phyloP scores from a whole-genome alignment of 1,139 yeast genomes.

The Saccharomycopsis hybrid region DNA sequence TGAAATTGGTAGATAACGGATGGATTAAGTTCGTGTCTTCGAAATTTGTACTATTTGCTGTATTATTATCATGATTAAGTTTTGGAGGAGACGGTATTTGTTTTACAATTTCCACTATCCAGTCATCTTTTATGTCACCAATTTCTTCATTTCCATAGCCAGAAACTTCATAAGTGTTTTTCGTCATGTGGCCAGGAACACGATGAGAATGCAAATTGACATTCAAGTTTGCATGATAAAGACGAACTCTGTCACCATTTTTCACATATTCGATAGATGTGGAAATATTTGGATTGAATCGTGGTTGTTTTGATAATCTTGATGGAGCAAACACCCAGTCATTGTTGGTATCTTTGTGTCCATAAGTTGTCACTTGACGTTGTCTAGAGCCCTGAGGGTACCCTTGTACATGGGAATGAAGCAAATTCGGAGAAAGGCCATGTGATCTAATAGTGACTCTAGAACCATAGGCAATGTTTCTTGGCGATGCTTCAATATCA shows the following conservation, averaged over 20 bases:
- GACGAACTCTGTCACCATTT: constrained; percentile 51
- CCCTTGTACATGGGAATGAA: constrained; percentile 63
- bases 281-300: constrained; percentile 27
- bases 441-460: constrained; percentile 63
- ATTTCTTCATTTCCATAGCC: constrained; percentile 53
- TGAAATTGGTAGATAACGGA: constrained; percentile 80
- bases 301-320: constrained; percentile 27
- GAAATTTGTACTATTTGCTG: constrained; percentile 67
- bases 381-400: constrained; percentile 74
- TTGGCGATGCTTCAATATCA: constrained; percentile 48
- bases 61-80: constrained; percentile 66
- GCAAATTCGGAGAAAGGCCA: constrained; percentile 61
- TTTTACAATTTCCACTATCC: constrained; percentile 81
- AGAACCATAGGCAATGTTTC: constrained; percentile 58
- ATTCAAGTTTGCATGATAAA: constrained; percentile 47
- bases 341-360: constrained; percentile 64
- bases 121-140: constrained; percentile 63
- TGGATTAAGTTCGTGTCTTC: too few species aligned
- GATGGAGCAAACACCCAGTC: constrained; percentile 51
- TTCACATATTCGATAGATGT: constrained; percentile 32
- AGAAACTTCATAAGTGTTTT: constrained; percentile 52
- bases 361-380: constrained; percentile 72
- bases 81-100: constrained; percentile 46
- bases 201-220: constrained; percentile 59
- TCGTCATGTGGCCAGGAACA: constrained; percentile 49